Base-by-base conservation (phyloP, 2,329 filamentous ascomycete genomes). In the Aspergillus carbonarius region DNA sequence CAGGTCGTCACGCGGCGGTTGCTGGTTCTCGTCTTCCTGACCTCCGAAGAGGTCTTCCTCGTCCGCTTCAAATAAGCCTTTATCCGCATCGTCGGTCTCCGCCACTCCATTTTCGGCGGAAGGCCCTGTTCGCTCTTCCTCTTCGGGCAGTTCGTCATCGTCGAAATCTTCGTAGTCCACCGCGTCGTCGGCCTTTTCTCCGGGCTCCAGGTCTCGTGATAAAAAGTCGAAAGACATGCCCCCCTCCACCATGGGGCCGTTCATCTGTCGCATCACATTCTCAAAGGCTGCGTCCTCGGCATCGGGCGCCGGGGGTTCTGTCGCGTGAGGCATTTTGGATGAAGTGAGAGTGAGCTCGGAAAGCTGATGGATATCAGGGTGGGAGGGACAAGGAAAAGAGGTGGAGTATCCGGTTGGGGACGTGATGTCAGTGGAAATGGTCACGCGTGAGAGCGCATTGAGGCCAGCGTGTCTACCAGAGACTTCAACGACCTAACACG, bases 161-260 rank as follows among this genome's bases (percentile, higher is more conserved):
- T 89, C 89, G 62, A 98, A 93, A 70, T 96, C 91, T 71, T 91
- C 92, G 68, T 83, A 99, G 71, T 99, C 95, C 62, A 95, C 79
- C 40, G 95, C 95, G 76, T 98, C 91, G 60, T 92, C 92, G 55
- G 92, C 93, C 76, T 99, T 99, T 73, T 92, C 89, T 18, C 82
- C 83, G 9, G 74, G 71, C 25, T 78, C 75, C 25, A 78, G 58
- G 10, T 77, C 76, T 60, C 76, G 67, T 39, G 66, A 64, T 63
- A 78, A 61, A 55, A 78, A 78, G 56, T 80, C 78, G 25, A 77
- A 69, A 34, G 72, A 66, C 27, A 72, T 66, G 54, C 65, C 71
- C 40, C 67, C 65, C 37, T 72, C 69, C 48, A 54, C 62, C 12
- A 69, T 63, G 39, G 74, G 72, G n/a, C 68, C 75, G 59, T 77